These are phyloP conservation scores for Phytophthora litchii DNA, from an alignment of 352 stramenopile genomes.

Conservation along the genomic window DNA sequence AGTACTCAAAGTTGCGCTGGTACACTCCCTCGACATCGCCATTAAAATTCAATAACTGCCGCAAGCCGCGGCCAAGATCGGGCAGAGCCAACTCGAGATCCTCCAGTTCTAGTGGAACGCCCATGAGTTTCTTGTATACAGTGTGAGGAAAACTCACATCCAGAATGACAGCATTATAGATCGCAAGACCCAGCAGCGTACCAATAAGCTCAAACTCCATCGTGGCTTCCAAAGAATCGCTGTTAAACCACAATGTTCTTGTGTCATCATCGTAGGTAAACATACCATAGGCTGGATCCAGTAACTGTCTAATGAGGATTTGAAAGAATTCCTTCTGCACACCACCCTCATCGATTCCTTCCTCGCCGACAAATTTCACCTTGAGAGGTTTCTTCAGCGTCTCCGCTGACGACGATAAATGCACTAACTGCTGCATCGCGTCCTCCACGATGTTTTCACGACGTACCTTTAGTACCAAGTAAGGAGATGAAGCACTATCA, in stretches of 20 bases:
- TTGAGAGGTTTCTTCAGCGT: conserved; percentile 83
- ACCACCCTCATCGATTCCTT: conserved; percentile 82
- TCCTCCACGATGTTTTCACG: conserved; percentile 83
- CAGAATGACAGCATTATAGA: conserved; percentile 88
- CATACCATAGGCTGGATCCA: conserved; percentile 82
- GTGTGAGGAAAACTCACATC: conserved; percentile 82
- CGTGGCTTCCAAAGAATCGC: conserved; percentile 75
- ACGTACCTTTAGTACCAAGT: conserved; percentile 68
- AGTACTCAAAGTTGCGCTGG: conserved; percentile 80
- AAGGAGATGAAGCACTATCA: conserved; percentile 46
- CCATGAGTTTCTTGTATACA: conserved; percentile 87
- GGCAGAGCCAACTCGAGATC: conserved; percentile 69
- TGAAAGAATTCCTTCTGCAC: conserved; percentile 88
- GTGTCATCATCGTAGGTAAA: conserved; percentile 82
- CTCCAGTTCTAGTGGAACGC: conserved; percentile 48
- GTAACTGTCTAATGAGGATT: conserved; percentile 73
- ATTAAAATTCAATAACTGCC: conserved; percentile 70
- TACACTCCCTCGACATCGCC: conserved; percentile 75
- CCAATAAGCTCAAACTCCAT: conserved; percentile 90
- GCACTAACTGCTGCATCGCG: conserved; percentile 71
- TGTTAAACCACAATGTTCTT: conserved; percentile 80
- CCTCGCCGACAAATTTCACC: conserved; percentile 85
- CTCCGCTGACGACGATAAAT: conserved; percentile 50
- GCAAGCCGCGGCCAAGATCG: conserved; percentile 63
- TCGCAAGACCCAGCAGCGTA: conserved; percentile 77